Conservation (phyloP, 2,329 filamentous ascomycete genomes). For the Botrytis porri region DNA sequence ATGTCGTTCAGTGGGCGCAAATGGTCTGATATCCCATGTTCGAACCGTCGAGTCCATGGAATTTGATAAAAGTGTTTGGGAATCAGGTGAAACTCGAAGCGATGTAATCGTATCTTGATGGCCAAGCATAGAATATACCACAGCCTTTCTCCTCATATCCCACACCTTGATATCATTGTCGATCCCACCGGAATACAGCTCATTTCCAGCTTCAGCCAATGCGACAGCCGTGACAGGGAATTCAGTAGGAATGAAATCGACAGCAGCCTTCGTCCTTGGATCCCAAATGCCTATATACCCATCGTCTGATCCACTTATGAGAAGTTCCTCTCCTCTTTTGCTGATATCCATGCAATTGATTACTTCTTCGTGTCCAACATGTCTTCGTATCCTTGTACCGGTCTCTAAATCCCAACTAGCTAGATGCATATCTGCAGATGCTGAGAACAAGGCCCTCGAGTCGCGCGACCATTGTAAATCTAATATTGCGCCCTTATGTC, state of each 20-base stretch:
- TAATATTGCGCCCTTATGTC: conserved; percentile 86
- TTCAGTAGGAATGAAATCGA: conserved; percentile 84
- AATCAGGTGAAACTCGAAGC: conserved; percentile 86
- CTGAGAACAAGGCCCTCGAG: conserved; percentile 84
- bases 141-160: conserved; percentile 88
- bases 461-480: conserved; percentile 97
- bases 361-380: conserved; percentile 92
- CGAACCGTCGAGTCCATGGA: conserved; percentile 90
- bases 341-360: conserved; percentile 89
- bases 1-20: conserved; percentile 82
- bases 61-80: conserved; percentile 84
- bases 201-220: conserved; percentile 90
- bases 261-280: conserved; percentile 81
- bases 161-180: conserved; percentile 97
- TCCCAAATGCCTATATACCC: conserved; percentile 96
- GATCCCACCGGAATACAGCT: conserved; percentile 90
- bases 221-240: conserved; percentile 91
- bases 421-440: conserved; percentile 88
- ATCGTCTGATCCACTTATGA: conserved; percentile 91
- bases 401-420: conserved; percentile 95
- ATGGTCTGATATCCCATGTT: conserved; percentile 95
- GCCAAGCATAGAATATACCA: conserved; percentile 83
- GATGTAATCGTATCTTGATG: conserved; percentile 93
- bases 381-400: conserved; percentile 85
- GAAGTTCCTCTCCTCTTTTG: conserved; percentile 82